A percentile compares a stretch with the other conserved stretches of the same genome.
These are phyloP conservation scores for Blastomyces parvus DNA, from an alignment of 2,329 filamentous ascomycete genomes.

Conservation along the genomic window DNA sequence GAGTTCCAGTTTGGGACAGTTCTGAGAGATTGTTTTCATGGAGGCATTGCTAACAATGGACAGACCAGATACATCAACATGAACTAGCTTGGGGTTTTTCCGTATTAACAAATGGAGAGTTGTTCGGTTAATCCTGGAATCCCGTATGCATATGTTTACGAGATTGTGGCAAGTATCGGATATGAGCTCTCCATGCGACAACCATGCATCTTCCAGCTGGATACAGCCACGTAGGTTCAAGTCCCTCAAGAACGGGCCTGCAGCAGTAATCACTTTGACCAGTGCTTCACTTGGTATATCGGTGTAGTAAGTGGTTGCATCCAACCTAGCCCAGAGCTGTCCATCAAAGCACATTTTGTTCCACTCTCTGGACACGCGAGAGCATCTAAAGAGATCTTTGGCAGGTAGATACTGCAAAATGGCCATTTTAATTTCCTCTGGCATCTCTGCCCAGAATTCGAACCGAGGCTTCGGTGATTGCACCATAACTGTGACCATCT, in stretches of 20 bases:
- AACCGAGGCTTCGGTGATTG: slow-evolving; percentile 28
- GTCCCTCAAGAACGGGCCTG: slow-evolving; percentile 82
- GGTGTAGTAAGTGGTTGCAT: slow-evolving; percentile 76
- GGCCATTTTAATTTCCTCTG: slow-evolving; percentile 68
- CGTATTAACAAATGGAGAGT: slow-evolving; percentile 70
- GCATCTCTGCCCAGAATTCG: slow-evolving; percentile 73
- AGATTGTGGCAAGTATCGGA: slow-evolving; percentile 81
- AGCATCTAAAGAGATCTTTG: slow-evolving; percentile 69
- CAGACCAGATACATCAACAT: slow-evolving; percentile 78
- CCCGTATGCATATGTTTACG: slow-evolving; percentile 78
- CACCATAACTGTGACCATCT: background rate
- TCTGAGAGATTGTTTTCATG: slow-evolving; percentile 74
- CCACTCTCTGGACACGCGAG: slow-evolving; percentile 68
- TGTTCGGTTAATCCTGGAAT: slow-evolving; percentile 72
- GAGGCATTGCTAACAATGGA: slow-evolving; percentile 66
- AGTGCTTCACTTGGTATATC: slow-evolving; percentile 77
- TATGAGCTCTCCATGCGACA: slow-evolving; percentile 56
- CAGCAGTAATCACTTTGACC: slow-evolving; percentile 71
- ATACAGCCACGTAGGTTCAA: slow-evolving; percentile 86
- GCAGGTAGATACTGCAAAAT: slow-evolving; percentile 68
- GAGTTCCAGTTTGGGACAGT: slow-evolving; percentile 70
- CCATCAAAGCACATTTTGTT: slow-evolving; percentile 84
- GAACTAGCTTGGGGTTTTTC: slow-evolving; percentile 66
- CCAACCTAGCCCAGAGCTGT: slow-evolving; percentile 79
- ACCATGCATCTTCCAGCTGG: slow-evolving; percentile 75